Conservation (phyloP, 2,329 filamentous ascomycete genomes). For the Penicillium decumbens region DNA sequence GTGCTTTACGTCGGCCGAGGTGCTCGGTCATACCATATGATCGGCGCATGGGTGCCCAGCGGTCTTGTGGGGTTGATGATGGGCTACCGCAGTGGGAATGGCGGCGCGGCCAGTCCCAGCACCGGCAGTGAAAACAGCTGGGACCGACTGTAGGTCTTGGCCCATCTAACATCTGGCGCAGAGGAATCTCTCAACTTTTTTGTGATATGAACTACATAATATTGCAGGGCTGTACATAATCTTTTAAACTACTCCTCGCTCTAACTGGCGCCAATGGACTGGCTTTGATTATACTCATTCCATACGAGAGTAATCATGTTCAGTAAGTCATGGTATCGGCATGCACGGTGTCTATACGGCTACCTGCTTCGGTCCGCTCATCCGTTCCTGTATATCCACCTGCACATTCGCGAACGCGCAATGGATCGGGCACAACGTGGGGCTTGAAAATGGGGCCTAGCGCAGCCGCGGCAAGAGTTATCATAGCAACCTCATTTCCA, state of each 20-base stretch:
- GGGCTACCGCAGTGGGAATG: conserved; percentile 56
- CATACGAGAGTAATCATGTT: too few species aligned
- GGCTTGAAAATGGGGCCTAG: not conserved
- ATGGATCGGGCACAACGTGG: conserved; percentile 1
- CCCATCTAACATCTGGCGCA: not conserved
- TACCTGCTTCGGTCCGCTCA: too few species aligned
- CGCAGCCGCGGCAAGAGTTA: too few species aligned
- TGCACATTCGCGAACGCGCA: too few species aligned
- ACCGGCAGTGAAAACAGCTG: conserved; percentile 36
- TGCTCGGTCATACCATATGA: conserved; percentile 75
- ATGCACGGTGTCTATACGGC: too few species aligned
- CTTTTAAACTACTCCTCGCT: conserved; percentile 15
- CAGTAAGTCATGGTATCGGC: too few species aligned
- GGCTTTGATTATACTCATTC: not conserved
- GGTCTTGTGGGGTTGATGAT: conserved; percentile 89
- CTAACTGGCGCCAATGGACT: conserved; percentile 7
- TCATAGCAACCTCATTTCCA: too few species aligned
- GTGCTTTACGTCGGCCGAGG: conserved; percentile 79
- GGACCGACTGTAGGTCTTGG: conserved; percentile 28
- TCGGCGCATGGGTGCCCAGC: conserved; percentile 74
- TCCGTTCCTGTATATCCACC: too few species aligned
- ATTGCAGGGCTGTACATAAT: conserved; percentile 16
- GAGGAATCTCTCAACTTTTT: too few species aligned
- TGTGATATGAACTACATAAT: not conserved
- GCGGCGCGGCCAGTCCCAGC: conserved; percentile 24